phyloP scores from a whole-genome alignment of 2,329 filamentous ascomycete species.

The Penicillium glabrum region DNA sequence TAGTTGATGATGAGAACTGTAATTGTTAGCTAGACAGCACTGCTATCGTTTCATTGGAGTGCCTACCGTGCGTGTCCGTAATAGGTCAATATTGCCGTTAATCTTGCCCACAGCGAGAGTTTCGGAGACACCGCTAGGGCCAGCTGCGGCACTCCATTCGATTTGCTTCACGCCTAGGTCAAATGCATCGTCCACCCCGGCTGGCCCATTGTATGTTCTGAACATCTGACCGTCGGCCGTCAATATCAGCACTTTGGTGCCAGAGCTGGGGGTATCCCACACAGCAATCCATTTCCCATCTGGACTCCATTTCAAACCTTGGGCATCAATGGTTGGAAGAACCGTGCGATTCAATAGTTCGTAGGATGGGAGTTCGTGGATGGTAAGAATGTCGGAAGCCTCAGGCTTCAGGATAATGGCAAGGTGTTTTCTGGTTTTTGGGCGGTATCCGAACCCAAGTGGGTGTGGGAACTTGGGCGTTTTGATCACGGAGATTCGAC shows the following conservation, averaged over 20 bases:
- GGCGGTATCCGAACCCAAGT: constrained; percentile 40
- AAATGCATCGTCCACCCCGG: constrained; percentile 36
- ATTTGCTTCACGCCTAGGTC: constrained; percentile 54
- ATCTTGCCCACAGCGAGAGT: constrained; percentile 52
- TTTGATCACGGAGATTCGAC: constrained; percentile 40
- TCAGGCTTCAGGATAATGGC: constrained; percentile 43
- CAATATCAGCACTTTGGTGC: constrained; percentile 54
- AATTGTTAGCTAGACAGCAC: constrained; percentile 4
- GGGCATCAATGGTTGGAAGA: constrained; percentile 56
- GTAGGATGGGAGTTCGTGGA: constrained; percentile 38
- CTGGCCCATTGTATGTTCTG: constrained; percentile 49
- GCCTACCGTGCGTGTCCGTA: constrained; percentile 44
- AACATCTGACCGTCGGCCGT: constrained; percentile 61
- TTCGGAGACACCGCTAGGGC: constrained; percentile 29
- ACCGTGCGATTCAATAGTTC: constrained; percentile 33
- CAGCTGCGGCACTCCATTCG: constrained; percentile 51
- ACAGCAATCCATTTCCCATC: constrained; percentile 61
- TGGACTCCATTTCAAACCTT: constrained; percentile 59
- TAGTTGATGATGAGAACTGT: constrained; percentile 35
- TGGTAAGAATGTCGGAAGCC: constrained; percentile 37
- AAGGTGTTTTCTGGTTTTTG: constrained; percentile 37
- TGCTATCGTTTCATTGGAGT: neutral
- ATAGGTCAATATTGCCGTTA: constrained; percentile 51
- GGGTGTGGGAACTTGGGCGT: constrained; percentile 39
- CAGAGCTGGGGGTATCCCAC: constrained; percentile 55